Conservation (phyloP, 2,329 filamentous ascomycete species). For the Paecilomyces sp. region DNA sequence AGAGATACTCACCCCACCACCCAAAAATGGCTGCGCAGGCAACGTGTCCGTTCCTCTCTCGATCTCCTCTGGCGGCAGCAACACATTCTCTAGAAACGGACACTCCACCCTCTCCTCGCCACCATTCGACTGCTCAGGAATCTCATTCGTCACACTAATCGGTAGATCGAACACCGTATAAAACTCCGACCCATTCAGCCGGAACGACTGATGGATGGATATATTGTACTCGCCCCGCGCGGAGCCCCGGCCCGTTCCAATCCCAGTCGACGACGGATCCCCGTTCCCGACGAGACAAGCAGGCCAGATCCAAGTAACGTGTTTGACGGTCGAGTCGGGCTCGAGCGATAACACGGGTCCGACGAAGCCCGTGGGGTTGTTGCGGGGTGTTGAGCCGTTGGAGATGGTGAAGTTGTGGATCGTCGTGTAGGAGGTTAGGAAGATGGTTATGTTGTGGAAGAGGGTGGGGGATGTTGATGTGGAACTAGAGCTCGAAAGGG, state of each 20-base stretch:
- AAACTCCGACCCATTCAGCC: constrained; percentile 55
- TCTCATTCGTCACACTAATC: constrained; percentile 60
- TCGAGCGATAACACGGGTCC: constrained; percentile 60
- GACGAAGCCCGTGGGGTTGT: constrained; percentile 42
- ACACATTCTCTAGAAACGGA: constrained; percentile 15
- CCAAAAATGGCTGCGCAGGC: constrained; percentile 16
- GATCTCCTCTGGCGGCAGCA: constrained; percentile 6
- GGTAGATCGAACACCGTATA: constrained; percentile 68
- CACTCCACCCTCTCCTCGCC: constrained; percentile 15
- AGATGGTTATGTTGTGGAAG: constrained; percentile 60
- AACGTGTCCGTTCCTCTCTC: constrained; percentile 14
- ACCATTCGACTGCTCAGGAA: constrained; percentile 24
- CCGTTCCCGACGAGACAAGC: constrained; percentile 59
- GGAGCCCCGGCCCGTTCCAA: constrained; percentile 31
- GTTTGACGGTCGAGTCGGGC: constrained; percentile 62
- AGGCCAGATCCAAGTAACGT: constrained; percentile 67
- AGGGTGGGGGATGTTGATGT: constrained; percentile 46
- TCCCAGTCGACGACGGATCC: constrained; percentile 3
- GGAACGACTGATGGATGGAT: constrained; percentile 64
- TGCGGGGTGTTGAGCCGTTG: constrained; percentile 50
- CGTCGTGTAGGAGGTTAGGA: constrained; percentile 58
- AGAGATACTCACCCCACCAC: neutral
- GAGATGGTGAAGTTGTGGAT: constrained; percentile 62
- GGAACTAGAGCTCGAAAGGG: constrained; percentile 35
- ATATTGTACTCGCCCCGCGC: constrained; percentile 62